Percentiles rank a stretch among this genome's conserved stretches.
These are phyloP conservation scores for Curvularia hawaiiensis DNA, from an alignment of 2,329 filamentous ascomycete species.

Conservation along the genomic window DNA sequence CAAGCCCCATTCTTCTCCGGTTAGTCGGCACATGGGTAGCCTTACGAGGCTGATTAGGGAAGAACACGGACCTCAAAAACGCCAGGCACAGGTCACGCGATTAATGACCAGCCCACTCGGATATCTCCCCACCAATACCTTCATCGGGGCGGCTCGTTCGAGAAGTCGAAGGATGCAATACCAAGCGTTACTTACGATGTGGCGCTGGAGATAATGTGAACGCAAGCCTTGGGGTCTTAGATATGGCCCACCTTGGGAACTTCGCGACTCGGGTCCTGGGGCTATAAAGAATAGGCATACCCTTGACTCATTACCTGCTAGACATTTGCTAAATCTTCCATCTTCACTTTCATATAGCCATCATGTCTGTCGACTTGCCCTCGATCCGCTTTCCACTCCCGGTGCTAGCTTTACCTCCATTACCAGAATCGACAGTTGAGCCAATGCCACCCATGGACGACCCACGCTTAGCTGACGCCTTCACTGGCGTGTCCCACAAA, in stretches of 20 bases:
- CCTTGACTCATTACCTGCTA: background rate
- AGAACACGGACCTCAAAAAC: background rate
- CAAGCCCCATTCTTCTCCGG: background rate
- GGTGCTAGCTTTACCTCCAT: background rate
- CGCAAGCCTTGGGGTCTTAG: constrained; percentile 6
- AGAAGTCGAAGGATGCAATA: background rate
- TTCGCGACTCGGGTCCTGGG: background rate
- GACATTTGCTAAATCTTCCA: background rate
- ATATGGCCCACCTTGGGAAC: background rate
- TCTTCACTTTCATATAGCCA: background rate
- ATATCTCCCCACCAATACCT: constrained; percentile 6
- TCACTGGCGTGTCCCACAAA: background rate
- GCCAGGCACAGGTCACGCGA: constrained; percentile 4
- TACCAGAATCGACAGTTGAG: background rate
- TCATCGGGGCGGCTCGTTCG: background rate
- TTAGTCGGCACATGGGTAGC: constrained; percentile 4
- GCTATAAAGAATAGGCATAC: background rate
- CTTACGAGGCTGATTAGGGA: constrained; percentile 1
- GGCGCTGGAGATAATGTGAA: constrained; percentile 4
- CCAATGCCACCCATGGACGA: background rate
- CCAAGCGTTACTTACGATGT: constrained; percentile 4
- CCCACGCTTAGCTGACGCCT: background rate
- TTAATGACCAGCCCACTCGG: background rate
- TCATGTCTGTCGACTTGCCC: constrained; percentile 1
- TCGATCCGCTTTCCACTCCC: constrained; percentile 2